A percentile compares a stretch with the other conserved stretches of the same genome.
phyloP scores from a whole-genome alignment of 768 basidiomycete species.

The Trametes punicea region DNA sequence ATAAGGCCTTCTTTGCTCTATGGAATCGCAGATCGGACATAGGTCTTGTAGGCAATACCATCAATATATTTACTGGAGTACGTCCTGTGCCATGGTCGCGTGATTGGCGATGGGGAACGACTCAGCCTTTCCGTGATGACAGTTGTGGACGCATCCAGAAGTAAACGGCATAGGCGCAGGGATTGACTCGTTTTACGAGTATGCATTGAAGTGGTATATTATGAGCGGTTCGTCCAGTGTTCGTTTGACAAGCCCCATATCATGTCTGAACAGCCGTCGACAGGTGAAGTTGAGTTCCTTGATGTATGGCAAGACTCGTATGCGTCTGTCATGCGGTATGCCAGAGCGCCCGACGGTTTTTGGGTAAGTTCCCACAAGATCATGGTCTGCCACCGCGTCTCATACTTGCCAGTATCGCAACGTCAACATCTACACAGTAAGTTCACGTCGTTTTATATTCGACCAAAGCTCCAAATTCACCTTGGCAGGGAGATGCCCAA shows the following conservation, averaged over 20 bases:
- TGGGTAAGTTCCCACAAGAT: slow-evolving; percentile 52
- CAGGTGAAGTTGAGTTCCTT: slow-evolving; percentile 37
- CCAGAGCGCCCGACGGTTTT: slow-evolving; percentile 80
- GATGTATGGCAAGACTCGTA: slow-evolving; percentile 39
- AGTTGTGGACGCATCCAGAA: slow-evolving; percentile 78
- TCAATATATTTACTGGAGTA: slow-evolving; percentile 81
- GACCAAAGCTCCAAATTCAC: background rate
- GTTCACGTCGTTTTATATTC: background rate
- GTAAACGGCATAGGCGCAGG: slow-evolving; percentile 87
- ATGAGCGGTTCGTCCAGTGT: slow-evolving; percentile 58
- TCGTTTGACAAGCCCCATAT: background rate
- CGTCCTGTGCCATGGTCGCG: slow-evolving; percentile 29
- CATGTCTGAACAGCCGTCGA: background rate
- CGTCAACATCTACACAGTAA: slow-evolving; percentile 57
- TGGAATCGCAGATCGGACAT: slow-evolving; percentile 91
- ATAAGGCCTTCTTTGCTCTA: slow-evolving; percentile 86
- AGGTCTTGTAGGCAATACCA: slow-evolving; percentile 82
- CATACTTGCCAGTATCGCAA: slow-evolving; percentile 67
- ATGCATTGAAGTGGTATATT: slow-evolving; percentile 90
- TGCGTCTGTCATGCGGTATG: slow-evolving; percentile 64
- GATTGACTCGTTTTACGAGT: slow-evolving; percentile 94
- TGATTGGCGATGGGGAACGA: too few relatives aligned
- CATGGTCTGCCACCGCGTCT: background rate
- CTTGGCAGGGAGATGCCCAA: slow-evolving; percentile 63
- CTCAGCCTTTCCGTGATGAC: too few relatives aligned